Conservation (phyloP, 108 stramenopile genomes). For the Skeletonema grethae region DNA sequence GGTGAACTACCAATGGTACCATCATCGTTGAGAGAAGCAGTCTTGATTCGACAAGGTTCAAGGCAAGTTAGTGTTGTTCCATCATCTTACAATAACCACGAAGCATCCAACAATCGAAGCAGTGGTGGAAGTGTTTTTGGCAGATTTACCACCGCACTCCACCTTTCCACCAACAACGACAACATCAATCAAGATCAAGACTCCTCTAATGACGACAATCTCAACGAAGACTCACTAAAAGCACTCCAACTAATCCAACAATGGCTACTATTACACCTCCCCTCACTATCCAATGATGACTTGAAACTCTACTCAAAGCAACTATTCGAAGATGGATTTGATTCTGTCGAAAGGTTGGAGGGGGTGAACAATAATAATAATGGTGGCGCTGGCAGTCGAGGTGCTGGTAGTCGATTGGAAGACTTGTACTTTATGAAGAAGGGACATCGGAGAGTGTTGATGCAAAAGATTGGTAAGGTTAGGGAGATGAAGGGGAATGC, state of each 20-base stretch:
- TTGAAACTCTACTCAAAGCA: conserved; percentile 8
- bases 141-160: too few relatives aligned
- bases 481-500: not conserved
- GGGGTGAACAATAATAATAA: conserved; percentile 10
- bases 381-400: not conserved
- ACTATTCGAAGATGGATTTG: conserved; percentile 42
- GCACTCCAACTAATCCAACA: not conserved
- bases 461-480: conserved; percentile 5
- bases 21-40: too few relatives aligned
- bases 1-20: too few relatives aligned
- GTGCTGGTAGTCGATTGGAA: not conserved
- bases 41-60: too few relatives aligned
- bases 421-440: conserved; percentile 50
- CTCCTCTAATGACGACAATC: too few relatives aligned
- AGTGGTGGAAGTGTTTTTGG: too few relatives aligned
- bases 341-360: conserved; percentile 33
- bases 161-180: too few relatives aligned
- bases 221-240: too few relatives aligned
- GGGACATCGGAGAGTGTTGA: conserved; percentile 34
- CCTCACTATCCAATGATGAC: conserved; percentile 21
- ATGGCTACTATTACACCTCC: conserved; percentile 33
- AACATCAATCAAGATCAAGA: too few relatives aligned
- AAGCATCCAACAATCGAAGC: too few relatives aligned
- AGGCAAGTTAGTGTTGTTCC: too few relatives aligned
- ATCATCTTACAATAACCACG: too few relatives aligned